Conservation (phyloP, 306 rosid species). For the Trifolium pratense region DNA sequence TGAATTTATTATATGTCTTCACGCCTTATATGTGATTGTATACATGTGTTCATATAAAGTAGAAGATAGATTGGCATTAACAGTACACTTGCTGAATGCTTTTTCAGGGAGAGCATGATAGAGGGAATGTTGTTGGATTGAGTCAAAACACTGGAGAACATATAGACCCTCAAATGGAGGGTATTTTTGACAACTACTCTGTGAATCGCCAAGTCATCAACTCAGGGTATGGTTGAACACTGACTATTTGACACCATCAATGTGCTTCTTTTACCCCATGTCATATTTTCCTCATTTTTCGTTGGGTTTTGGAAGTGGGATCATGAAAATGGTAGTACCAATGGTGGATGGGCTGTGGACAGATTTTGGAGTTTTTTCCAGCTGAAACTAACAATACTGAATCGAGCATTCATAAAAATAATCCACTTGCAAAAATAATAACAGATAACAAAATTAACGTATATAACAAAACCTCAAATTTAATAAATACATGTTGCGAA, state of each 20-base stretch:
- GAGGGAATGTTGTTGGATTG: too few species aligned
- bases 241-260: not conserved
- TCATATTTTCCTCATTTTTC: not conserved
- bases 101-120: too few species aligned
- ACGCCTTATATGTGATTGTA: not conserved
- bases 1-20: not conserved
- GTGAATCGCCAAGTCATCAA: constrained; percentile 93
- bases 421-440: not conserved
- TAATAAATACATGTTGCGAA: not conserved
- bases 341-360: not conserved
- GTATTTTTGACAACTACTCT: constrained; percentile 89
- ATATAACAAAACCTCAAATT: not conserved
- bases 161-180: too few species aligned
- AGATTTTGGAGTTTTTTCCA: too few species aligned
- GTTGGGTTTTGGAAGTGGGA: not conserved
- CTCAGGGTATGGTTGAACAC: constrained; percentile 68
- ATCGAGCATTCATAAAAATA: too few species aligned
- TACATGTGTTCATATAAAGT: not conserved
- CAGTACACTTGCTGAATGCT: constrained; percentile 27
- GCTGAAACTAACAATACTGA: too few species aligned
- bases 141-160: too few species aligned
- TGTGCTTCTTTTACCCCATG: too few species aligned
- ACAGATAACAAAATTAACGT: too few species aligned
- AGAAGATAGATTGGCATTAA: not conserved
- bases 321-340: not conserved